Evolutionary conservation across 768 basidiomycete genomes (phyloP).

Genomic region (Boletus reticuloceps): DNA sequence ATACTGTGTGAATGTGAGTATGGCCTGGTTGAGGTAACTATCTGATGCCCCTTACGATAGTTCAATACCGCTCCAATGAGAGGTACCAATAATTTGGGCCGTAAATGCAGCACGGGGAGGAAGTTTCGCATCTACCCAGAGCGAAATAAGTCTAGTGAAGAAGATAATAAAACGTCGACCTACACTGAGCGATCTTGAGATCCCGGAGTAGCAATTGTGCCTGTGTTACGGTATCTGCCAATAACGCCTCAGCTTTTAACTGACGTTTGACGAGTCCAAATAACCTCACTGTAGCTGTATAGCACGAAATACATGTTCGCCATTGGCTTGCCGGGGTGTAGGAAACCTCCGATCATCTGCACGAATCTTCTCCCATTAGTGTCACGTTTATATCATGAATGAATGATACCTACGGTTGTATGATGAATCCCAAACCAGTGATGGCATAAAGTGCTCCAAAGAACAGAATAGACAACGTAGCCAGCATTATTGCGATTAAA

Average conservation of each 20-base stretch:
- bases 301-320: constrained; percentile 44
- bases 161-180: neutral
- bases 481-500: constrained; percentile 48
- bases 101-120: constrained; percentile 66
- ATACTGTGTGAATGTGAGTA: constrained; percentile 20
- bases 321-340: constrained; percentile 39
- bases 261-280: constrained; percentile 32
- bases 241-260: constrained; percentile 29
- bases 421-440: constrained; percentile 33
- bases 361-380: constrained; percentile 23
- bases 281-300: constrained; percentile 44
- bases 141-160: constrained; percentile 37
- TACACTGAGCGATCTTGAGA: constrained; percentile 43
- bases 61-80: constrained; percentile 34
- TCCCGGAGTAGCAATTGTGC: constrained; percentile 53
- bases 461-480: constrained; percentile 51
- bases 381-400: neutral
- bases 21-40: constrained; percentile 42
- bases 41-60: constrained; percentile 50
- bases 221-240: constrained; percentile 50
- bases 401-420: constrained; percentile 23
- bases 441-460: constrained; percentile 54
- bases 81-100: constrained; percentile 48
- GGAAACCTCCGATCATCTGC: constrained; percentile 37
- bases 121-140: constrained; percentile 49